Base-by-base conservation (phyloP, 306 rosid species). In the Quercus ilex region DNA sequence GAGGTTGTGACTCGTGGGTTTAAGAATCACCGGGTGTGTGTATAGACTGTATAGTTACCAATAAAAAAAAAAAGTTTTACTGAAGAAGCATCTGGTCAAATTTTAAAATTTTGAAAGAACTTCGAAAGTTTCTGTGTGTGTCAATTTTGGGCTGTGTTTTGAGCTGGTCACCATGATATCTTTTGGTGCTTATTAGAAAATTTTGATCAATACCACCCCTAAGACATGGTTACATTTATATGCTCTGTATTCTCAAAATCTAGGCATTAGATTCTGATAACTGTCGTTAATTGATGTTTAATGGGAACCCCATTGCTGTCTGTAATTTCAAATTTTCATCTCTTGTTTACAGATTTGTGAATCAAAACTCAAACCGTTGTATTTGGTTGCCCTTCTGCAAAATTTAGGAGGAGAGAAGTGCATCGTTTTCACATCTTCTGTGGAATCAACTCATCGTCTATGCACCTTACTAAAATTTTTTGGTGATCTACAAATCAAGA, bases 401-500 rank as follows among this genome's bases (percentile, higher is more conserved):
- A 85, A 88, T 57, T 79, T 95, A 46, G 97, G 83, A 83, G 89
- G 80, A 43, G 98, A 92, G 81, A 92, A 95, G 78, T 92, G 96
- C 90, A 89, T 95, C 5, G 90, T 92, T 85, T 95, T 95, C 71
- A 92, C 99, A 38, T 85, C 91, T 78, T 95, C 98, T 17, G 99
- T 95, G 86, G 98, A 90, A 64, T 89, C 98, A 23, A 91, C 99
- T 71, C 98, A 88, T 75, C 94, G 94, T 63, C 92, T 95, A 25
- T 91, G 98, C 87, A 82, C 91, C 46, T 87, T 95, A 74, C 80
- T 95, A 23, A 89, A 90, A 83, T 92, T 83, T 82, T 93, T 95
- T 79, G 85, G 33, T 53, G 88, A 86, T 78, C 81, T 89, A 63
- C 83, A 87, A 80, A 83, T 94, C 77, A 87, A 85, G 86, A 90